A percentile compares a stretch with the other conserved stretches of the same genome.
Conservation (phyloP, 768 basidiomycete genomes). For the Suillus americanus region DNA sequence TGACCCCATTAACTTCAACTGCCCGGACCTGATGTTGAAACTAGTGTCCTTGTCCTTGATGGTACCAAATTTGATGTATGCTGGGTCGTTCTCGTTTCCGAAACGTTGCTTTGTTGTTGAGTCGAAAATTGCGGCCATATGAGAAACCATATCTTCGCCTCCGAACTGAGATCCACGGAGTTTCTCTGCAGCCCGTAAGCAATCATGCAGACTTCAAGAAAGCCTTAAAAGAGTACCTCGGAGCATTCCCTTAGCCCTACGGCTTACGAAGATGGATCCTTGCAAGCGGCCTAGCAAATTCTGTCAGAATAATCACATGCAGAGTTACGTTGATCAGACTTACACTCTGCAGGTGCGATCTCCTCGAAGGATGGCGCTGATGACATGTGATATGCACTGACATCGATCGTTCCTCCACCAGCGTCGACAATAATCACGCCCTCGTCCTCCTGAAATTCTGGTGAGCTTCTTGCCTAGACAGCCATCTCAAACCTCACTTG, state of each 20-base stretch:
- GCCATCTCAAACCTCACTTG: constrained; percentile 16
- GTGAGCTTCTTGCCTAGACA: constrained; percentile 1
- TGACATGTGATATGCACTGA: constrained; percentile 52
- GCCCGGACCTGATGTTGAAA: constrained; percentile 45
- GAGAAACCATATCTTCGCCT: constrained; percentile 37
- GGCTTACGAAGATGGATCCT: constrained; percentile 52
- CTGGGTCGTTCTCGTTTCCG: constrained; percentile 35
- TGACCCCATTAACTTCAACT: constrained; percentile 43
- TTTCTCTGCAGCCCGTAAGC: constrained; percentile 30
- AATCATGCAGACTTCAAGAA: background rate
- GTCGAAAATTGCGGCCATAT: constrained; percentile 46
- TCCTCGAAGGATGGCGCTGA: constrained; percentile 42
- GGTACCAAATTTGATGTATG: constrained; percentile 49
- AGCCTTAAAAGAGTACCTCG: constrained; percentile 27
- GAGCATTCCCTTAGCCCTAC: constrained; percentile 40
- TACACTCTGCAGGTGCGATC: constrained; percentile 46
- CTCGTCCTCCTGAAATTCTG: constrained; percentile 36
- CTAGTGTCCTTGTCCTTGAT: constrained; percentile 39
- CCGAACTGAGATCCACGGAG: constrained; percentile 42
- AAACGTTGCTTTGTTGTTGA: constrained; percentile 48
- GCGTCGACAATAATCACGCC: constrained; percentile 59
- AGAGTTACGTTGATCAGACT: constrained; percentile 8
- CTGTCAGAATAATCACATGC: background rate
- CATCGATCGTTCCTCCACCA: constrained; percentile 62
- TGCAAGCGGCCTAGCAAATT: constrained; percentile 44